Evolutionary conservation across 495 filamentous ascomycete species (phyloP).

Genomic region (Podospora anserina): DNA sequence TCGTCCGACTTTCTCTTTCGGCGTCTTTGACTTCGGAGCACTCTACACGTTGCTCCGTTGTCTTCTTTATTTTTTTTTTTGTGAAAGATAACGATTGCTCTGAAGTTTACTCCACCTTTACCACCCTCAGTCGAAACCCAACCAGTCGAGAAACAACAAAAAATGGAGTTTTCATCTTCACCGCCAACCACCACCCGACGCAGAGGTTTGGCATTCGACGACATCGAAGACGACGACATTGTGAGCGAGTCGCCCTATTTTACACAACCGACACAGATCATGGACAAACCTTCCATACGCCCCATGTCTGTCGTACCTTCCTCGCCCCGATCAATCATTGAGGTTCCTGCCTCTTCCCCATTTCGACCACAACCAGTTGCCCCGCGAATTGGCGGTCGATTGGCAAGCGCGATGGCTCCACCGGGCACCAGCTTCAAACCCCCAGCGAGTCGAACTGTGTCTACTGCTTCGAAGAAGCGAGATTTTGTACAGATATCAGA

Average conservation of each 20-base stretch:
- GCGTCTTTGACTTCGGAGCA: background rate
- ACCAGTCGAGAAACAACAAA: background rate
- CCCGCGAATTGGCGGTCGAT: conserved; percentile 26
- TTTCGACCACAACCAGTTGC: conserved; percentile 37
- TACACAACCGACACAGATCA: conserved; percentile 68
- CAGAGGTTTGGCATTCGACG: conserved; percentile 22
- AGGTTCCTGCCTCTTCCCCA: conserved; percentile 83
- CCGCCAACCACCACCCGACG: conserved; percentile 15
- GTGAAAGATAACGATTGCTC: background rate
- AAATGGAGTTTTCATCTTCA: conserved; percentile 25
- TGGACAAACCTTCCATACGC: conserved; percentile 30
- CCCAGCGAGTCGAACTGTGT: conserved; percentile 31
- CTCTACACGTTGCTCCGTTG: background rate
- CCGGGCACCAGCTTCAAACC: conserved; percentile 69
- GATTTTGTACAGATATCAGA: conserved; percentile 44
- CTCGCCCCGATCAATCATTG: conserved; percentile 58
- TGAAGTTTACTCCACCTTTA: background rate
- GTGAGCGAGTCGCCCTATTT: conserved; percentile 40
- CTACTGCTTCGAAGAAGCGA: conserved; percentile 22
- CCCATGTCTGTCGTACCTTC: conserved; percentile 24
- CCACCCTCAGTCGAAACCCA: background rate
- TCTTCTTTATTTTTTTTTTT: background rate
- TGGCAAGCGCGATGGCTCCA: conserved; percentile 69
- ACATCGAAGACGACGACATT: conserved; percentile 23
- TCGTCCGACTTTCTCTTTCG: background rate